Evolutionary conservation across 106 monocot genomes (phyloP).

Genomic region (Apostasia ramifera): DNA sequence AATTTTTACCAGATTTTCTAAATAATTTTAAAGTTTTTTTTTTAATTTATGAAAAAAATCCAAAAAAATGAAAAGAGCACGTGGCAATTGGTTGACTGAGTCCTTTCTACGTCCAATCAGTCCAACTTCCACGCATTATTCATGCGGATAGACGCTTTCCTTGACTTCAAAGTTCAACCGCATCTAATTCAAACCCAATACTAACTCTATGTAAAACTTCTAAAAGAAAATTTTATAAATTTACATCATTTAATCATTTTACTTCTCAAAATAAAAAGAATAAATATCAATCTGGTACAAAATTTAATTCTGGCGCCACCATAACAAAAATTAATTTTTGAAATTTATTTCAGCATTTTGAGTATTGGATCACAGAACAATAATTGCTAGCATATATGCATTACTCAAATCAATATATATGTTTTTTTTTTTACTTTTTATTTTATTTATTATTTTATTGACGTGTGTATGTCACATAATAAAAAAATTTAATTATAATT

Average conservation of each 20-base stretch:
- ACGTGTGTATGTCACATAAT: slow-evolving; percentile 1
- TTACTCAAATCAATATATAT: no score
- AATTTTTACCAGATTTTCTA: no score
- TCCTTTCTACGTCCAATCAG: no score
- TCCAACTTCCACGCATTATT: not conserved
- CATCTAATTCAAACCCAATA: not conserved
- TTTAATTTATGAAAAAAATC: no score
- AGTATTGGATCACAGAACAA: no score
- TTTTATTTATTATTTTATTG: not conserved
- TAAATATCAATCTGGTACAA: no score
- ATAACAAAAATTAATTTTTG: not conserved
- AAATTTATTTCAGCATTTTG: not conserved
- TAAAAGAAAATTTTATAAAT: not conserved
- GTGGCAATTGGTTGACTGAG: no score
- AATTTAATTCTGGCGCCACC: no score
- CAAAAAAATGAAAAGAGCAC: no score
- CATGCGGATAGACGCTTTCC: slow-evolving; percentile 23
- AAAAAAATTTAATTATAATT: slow-evolving; percentile 4
- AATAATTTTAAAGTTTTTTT: no score
- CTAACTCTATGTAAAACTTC: not conserved
- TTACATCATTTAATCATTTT: not conserved
- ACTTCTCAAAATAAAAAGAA: not conserved
- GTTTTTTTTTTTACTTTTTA: no score
- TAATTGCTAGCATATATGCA: no score
- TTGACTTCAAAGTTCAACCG: not conserved